Evolutionary conservation across 2,329 filamentous ascomycete genomes (phyloP).

Genomic region (Thelonectria blattea): DNA sequence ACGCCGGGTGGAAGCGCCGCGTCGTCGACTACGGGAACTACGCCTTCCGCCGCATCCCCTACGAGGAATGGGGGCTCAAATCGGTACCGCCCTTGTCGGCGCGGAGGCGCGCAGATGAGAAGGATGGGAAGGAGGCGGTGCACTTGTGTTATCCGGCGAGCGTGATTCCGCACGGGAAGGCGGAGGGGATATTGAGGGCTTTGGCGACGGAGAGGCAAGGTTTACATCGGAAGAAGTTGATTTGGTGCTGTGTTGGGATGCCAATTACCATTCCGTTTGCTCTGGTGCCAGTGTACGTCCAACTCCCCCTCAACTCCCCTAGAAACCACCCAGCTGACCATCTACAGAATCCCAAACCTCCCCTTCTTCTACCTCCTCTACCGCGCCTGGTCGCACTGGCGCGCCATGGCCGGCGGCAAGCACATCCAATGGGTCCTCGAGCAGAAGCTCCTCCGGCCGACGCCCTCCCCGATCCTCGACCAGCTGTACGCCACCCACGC

Average conservation of each 20-base stretch:
- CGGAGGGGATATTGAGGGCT: conserved; percentile 68
- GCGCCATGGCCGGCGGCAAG: conserved; percentile 81
- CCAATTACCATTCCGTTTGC: conserved; percentile 84
- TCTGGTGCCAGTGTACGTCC: conserved; percentile 80
- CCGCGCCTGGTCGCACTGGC: conserved; percentile 90
- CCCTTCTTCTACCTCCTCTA: conserved; percentile 97
- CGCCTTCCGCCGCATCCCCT: conserved; percentile 85
- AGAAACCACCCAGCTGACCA: background rate
- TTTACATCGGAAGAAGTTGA: conserved; percentile 76
- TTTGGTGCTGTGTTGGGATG: conserved; percentile 82
- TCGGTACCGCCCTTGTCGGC: conserved; percentile 84
- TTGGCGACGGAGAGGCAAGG: conserved; percentile 82
- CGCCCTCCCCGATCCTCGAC: conserved; percentile 74
- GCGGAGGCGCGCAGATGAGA: conserved; percentile 67
- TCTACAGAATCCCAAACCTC: conserved; percentile 81
- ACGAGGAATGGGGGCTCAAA: conserved; percentile 97
- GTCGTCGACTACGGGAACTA: conserved; percentile 87
- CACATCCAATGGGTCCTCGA: conserved; percentile 83
- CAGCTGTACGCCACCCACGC: conserved; percentile 68
- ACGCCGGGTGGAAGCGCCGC: conserved; percentile 85
- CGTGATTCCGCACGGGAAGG: conserved; percentile 68
- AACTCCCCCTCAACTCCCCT: background rate
- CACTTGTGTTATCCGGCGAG: conserved; percentile 78
- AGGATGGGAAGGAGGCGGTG: conserved; percentile 67
- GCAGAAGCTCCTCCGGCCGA: conserved; percentile 70